Conservation (phyloP, 1,139 yeast genomes). For the Yamadazyma jaroonii region DNA sequence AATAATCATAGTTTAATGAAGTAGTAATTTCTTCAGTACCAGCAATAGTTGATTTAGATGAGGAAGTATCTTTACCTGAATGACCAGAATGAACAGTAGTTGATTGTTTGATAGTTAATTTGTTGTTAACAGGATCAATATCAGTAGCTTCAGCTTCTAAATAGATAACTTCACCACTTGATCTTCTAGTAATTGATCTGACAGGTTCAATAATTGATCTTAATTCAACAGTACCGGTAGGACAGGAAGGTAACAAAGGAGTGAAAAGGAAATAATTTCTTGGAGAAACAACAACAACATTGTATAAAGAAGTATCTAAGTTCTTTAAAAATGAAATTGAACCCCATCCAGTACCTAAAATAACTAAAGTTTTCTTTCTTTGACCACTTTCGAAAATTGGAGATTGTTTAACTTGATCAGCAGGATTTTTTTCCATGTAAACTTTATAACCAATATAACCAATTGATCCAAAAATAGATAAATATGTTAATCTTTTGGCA, state of each 20-base stretch:
- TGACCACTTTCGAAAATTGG: slow-evolving; percentile 65
- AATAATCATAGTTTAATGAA: slow-evolving; percentile 65
- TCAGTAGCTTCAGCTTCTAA: slow-evolving; percentile 90
- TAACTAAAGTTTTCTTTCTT: slow-evolving; percentile 82
- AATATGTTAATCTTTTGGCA: slow-evolving; percentile 25
- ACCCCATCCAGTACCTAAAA: slow-evolving; percentile 96
- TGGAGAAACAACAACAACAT: slow-evolving; percentile 88
- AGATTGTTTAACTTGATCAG: slow-evolving; percentile 51
- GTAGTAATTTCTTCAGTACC: slow-evolving; percentile 46
- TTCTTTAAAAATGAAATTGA: slow-evolving; percentile 78
- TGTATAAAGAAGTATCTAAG: slow-evolving; percentile 81
- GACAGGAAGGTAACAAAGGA: slow-evolving; percentile 88
- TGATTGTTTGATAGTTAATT: slow-evolving; percentile 46
- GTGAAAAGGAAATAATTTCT: slow-evolving; percentile 94
- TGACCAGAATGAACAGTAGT: slow-evolving; percentile 53
- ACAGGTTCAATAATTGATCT: slow-evolving; percentile 59
- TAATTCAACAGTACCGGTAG: slow-evolving; percentile 88
- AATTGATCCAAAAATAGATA: slow-evolving; percentile 32
- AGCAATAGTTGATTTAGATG: slow-evolving; percentile 45
- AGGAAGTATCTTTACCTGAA: slow-evolving; percentile 50
- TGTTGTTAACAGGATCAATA: slow-evolving; percentile 67
- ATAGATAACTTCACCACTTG: slow-evolving; percentile 76
- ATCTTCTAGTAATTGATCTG: slow-evolving; percentile 24
- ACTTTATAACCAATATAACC: slow-evolving; percentile 56
- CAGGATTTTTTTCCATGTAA: slow-evolving; percentile 61